Base-by-base conservation (phyloP, 139 green algal genomes). In the Penium margaritaceum region DNA sequence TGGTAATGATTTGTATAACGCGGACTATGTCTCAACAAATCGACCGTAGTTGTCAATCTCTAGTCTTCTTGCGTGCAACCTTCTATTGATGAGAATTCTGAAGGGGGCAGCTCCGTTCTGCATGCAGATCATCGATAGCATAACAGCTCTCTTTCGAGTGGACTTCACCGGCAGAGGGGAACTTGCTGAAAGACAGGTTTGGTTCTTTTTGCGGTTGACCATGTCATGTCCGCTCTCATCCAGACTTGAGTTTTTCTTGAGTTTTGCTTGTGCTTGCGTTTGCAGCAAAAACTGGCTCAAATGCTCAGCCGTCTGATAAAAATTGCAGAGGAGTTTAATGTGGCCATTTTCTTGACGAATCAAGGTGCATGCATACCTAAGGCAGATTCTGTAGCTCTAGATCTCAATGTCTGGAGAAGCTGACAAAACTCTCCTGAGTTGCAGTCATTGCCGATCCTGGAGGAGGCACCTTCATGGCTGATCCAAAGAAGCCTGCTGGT, bases 151-250 rank as follows among this genome's bases (percentile, higher is more conserved):
- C 70, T 89, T 96, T 80, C 79, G 91, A 2, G 80, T 83, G 7
- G 92, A 98, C 78, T 98, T 92, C 77, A 79, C 24, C 14, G 92
- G 92, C 0, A 80, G 92, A 7, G 93, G 92, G 0, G 90, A 97
- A 82, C 86, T 97, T 38, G 84, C 88, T 19, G 92, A 96, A 38
- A 76, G 93, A 51, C 93, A 98, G 85, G 91, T 97, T 67, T 0
- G 21, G 30, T 34, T 33, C 47, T 27, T 0, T 6, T 55, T 2
- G 27, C 44, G 5, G 2, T 6, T 29, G 47, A 0, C 17, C 47
- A 60, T 17, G n/a, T n/a, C n/a, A n/a, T n/a, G n/a, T n/a, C n/a
- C n/a, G n/a, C n/a, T n/a, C n/a, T n/a, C n/a, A n/a, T n/a, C n/a
- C 47, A 34, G 29, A 60, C 1, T 27, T 33, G n/a, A 34, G 15